phyloP scores from a whole-genome alignment of 2,329 filamentous ascomycete genomes.

The Cladorrhinum sp. region DNA sequence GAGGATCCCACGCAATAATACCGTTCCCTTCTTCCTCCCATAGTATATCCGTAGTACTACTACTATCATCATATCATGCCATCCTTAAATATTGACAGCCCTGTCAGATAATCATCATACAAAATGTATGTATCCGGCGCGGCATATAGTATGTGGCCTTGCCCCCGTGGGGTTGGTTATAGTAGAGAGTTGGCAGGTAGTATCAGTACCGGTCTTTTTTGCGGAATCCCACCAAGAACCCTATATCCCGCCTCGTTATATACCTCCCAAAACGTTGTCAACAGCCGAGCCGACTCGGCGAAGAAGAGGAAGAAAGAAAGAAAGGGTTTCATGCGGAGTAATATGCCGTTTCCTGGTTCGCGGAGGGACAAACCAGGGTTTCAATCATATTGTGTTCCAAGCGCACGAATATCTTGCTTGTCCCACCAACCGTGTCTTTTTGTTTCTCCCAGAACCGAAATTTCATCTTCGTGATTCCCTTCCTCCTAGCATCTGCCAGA shows the following conservation, averaged over 20 bases:
- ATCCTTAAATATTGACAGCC: no score
- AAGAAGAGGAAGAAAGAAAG: background rate
- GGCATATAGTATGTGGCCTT: background rate
- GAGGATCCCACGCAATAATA: background rate
- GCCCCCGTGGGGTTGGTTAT: background rate
- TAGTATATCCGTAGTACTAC: background rate
- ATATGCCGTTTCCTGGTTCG: no score
- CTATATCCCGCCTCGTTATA: conserved; percentile 4
- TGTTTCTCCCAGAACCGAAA: no score
- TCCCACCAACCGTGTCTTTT: no score
- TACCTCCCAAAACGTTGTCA: background rate
- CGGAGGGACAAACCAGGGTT: no score
- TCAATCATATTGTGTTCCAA: no score
- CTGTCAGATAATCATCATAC: no score
- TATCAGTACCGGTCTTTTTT: background rate
- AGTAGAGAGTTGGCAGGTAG: background rate
- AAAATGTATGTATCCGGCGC: no score
- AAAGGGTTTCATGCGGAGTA: no score
- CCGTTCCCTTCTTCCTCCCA: background rate
- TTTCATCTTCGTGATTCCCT: no score
- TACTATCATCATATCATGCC: background rate
- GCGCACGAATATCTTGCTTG: no score
- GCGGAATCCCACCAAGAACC: background rate
- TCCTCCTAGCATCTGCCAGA: background rate
- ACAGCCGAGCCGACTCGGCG: background rate